A percentile compares a stretch with the other conserved stretches of the same genome.
Conservation (phyloP, 495 filamentous ascomycete species). For the Aspergillus ostianus region DNA sequence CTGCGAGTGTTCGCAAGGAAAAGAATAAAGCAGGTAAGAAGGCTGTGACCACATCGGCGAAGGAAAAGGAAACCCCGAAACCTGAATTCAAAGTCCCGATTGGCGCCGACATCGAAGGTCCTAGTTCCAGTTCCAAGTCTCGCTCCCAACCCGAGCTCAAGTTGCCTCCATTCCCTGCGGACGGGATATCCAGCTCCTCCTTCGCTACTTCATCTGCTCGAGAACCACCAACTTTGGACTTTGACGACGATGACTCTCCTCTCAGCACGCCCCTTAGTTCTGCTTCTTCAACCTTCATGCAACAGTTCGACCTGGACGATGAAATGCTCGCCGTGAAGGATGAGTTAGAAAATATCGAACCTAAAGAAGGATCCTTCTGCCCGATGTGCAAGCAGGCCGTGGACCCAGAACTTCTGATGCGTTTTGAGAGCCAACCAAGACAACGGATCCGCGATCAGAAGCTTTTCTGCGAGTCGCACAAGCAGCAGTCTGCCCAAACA, state of each 20-base stretch:
- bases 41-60: conserved; percentile 6
- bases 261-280: conserved; percentile 18
- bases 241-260: conserved; percentile 18
- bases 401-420: conserved; percentile 47
- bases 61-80: conserved; percentile 14
- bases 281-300: conserved; percentile 2
- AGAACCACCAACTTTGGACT: conserved; percentile 16
- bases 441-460: conserved; percentile 61
- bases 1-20: background rate
- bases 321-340: conserved; percentile 2
- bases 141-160: conserved; percentile 22
- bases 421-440: conserved; percentile 43
- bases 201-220: conserved; percentile 17
- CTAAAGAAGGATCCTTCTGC: conserved; percentile 40
- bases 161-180: conserved; percentile 19
- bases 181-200: conserved; percentile 25
- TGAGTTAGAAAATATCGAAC: conserved; percentile 1
- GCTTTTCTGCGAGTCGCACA: conserved; percentile 72
- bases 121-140: conserved; percentile 19
- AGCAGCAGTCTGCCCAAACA: conserved; percentile 51
- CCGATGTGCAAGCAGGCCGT: conserved; percentile 69
- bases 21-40: conserved; percentile 7
- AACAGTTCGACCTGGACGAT: conserved; percentile 11
- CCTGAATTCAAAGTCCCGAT: conserved; percentile 28
- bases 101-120: conserved; percentile 22